These are phyloP conservation scores for Fusarium sacchari DNA, from an alignment of 2,329 filamentous ascomycete genomes.

Conservation along the genomic window DNA sequence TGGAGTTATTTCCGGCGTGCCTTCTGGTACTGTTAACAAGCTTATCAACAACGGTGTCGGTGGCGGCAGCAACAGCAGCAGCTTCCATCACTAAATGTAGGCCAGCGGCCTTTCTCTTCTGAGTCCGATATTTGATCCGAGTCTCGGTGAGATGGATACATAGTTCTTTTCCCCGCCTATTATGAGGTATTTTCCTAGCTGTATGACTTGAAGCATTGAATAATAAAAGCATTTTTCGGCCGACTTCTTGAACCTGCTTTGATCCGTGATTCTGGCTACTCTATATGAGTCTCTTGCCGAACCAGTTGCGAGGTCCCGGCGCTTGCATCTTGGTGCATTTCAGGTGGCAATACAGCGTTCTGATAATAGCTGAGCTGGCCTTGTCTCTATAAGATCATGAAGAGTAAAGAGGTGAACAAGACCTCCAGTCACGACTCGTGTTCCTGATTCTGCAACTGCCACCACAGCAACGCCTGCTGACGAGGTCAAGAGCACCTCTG, in stretches of 20 bases:
- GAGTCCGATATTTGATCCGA: not conserved
- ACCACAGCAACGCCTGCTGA: too few relatives aligned
- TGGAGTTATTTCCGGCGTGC: conserved; percentile 14
- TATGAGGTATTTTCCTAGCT: conserved; percentile 6
- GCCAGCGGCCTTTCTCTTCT: not conserved
- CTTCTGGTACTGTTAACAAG: conserved; percentile 30
- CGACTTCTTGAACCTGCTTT: not conserved
- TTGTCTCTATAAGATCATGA: not conserved
- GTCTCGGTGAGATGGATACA: not conserved
- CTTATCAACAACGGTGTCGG: conserved; percentile 34
- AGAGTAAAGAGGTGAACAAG: not conserved
- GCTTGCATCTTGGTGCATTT: not conserved
- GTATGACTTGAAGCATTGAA: conserved; percentile 16
- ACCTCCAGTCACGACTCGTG: too few relatives aligned
- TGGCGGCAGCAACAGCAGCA: conserved; percentile 7
- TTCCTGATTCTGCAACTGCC: too few relatives aligned
- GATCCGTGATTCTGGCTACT: not conserved
- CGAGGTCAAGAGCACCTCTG: too few relatives aligned
- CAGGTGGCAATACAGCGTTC: not conserved
- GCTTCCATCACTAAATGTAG: not conserved
- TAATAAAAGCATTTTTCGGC: conserved; percentile 1
- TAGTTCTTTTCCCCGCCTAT: not conserved
- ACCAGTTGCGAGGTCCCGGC: accelerated
- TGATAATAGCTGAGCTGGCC: not conserved
- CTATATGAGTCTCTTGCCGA: too few relatives aligned